phyloP scores from a whole-genome alignment of 179 eudicot species.

The Patellifolia procumbens region DNA sequence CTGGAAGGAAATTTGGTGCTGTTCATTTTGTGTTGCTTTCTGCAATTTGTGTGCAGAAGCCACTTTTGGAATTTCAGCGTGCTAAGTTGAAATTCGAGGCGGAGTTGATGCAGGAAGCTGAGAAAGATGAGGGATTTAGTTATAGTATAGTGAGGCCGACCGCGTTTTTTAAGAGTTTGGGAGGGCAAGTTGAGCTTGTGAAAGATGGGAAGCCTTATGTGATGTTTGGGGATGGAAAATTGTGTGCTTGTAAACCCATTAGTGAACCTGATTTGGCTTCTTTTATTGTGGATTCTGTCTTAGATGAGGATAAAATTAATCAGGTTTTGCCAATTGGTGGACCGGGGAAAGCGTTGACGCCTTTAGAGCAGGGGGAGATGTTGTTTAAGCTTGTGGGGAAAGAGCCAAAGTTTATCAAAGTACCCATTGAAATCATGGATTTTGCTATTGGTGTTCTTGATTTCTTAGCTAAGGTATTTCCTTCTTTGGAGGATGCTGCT shows the following conservation, averaged over 20 bases:
- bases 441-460: constrained; percentile 81
- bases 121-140: constrained; percentile 49
- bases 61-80: constrained; percentile 84
- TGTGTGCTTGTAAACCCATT: constrained; percentile 95
- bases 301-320: constrained; percentile 61
- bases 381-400: constrained; percentile 64
- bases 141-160: constrained; percentile 94
- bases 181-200: constrained; percentile 90
- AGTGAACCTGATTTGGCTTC: constrained; percentile 88
- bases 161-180: constrained; percentile 93
- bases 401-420: constrained; percentile 82
- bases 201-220: constrained; percentile 94
- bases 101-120: constrained; percentile 69
- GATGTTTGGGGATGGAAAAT: constrained; percentile 93
- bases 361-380: constrained; percentile 92
- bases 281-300: constrained; percentile 76
- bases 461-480: constrained; percentile 71
- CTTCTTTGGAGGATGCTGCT: constrained; percentile 79
- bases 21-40: constrained; percentile 80
- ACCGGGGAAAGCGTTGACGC: constrained; percentile 89
- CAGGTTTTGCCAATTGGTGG: constrained; percentile 84
- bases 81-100: constrained; percentile 90
- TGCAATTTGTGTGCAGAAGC: constrained; percentile 94
- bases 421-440: constrained; percentile 85
- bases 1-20: constrained; percentile 72